phyloP scores from a whole-genome alignment of 768 basidiomycete genomes.

The Boletus pseudopeckii region DNA sequence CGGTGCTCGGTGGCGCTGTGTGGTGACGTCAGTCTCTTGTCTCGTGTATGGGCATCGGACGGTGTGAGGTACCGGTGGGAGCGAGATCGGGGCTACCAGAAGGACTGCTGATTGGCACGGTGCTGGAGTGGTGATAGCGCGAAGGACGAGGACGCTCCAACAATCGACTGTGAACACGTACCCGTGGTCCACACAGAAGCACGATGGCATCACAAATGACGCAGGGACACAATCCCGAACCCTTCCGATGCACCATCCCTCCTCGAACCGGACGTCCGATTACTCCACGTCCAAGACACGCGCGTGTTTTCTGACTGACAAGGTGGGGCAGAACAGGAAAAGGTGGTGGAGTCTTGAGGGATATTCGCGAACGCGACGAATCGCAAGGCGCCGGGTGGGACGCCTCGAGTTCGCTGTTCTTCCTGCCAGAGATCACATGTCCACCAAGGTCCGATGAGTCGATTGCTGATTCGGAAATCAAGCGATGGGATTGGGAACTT shows the following conservation, averaged over 20 bases:
- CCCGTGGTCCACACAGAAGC: neutral
- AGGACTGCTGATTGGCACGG: neutral
- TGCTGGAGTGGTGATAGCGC: neutral
- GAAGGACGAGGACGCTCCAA: neutral
- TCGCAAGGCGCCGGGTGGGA: neutral
- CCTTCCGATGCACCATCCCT: neutral
- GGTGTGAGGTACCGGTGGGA: neutral
- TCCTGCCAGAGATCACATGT: neutral
- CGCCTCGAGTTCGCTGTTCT: neutral
- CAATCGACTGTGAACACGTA: neutral
- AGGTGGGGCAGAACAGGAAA: neutral
- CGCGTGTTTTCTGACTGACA: neutral
- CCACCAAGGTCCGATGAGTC: slow-evolving; percentile 1
- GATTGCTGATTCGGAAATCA: slow-evolving; percentile 4
- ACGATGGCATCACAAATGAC: slow-evolving; percentile 1
- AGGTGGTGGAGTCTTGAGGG: neutral
- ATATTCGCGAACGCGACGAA: slow-evolving; percentile 2
- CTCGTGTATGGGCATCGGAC: neutral
- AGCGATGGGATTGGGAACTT: neutral
- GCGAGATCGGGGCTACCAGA: neutral
- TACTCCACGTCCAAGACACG: neutral
- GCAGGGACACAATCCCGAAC: neutral
- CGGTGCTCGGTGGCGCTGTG: neutral
- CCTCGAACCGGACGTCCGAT: neutral
- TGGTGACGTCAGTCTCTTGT: neutral